These are phyloP conservation scores for Sextonia rubra DNA, from an alignment of 164 flowering plant species.

Conservation along the genomic window DNA sequence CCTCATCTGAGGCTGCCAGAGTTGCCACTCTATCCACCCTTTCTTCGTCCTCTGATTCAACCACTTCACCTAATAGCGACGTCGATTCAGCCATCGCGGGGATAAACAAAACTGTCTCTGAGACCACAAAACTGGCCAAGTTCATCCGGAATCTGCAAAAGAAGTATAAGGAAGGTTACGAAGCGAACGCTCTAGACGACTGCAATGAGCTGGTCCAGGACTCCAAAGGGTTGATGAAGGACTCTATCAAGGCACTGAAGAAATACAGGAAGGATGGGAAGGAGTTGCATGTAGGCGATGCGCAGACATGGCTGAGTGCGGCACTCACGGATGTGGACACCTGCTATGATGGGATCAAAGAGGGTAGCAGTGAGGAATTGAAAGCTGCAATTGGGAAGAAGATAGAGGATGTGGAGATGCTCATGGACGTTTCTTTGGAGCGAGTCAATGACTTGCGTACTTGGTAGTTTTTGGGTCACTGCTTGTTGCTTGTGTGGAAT, in stretches of 20 bases:
- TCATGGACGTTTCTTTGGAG: conserved; percentile 72
- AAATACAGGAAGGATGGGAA: conserved; percentile 26
- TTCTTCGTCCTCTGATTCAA: neutral
- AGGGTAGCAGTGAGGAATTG: conserved; percentile 17
- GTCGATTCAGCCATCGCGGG: neutral
- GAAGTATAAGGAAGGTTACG: conserved; percentile 32
- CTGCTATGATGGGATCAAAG: conserved; percentile 72
- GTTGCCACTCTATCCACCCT: too few relatives aligned
- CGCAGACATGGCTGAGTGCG: conserved; percentile 97
- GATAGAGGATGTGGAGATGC: conserved; percentile 33
- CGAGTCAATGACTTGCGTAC: conserved; percentile 33
- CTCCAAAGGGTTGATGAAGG: conserved; percentile 56
- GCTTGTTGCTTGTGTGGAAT: too few relatives aligned
- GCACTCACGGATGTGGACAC: conserved; percentile 79
- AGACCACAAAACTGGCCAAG: neutral
- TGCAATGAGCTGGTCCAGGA: conserved; percentile 54
- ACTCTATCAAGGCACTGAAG: conserved; percentile 58
- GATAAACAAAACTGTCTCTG: neutral
- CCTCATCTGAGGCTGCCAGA: neutral
- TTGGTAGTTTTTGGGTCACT: neutral
- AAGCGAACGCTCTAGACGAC: conserved; percentile 57
- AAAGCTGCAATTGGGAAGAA: conserved; percentile 39
- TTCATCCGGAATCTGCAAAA: conserved; percentile 1
- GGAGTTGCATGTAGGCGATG: conserved; percentile 60
- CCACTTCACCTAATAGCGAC: neutral